These are phyloP conservation scores for Colletotrichum scovillei DNA, from an alignment of 2,329 filamentous ascomycete species.

Conservation along the genomic window DNA sequence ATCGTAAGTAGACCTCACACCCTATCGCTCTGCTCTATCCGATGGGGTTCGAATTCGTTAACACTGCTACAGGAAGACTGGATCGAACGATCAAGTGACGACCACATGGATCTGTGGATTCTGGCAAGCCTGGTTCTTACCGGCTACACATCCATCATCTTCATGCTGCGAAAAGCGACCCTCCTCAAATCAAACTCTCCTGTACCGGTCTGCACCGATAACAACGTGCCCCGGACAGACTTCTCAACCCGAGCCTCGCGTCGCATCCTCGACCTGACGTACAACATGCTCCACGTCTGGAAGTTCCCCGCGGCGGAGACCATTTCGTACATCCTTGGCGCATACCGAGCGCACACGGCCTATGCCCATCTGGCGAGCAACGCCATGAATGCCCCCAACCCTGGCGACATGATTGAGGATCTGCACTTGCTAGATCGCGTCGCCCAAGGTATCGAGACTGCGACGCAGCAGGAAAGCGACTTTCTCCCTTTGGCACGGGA, in stretches of 20 bases:
- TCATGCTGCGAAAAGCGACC: constrained; percentile 46
- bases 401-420: neutral
- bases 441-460: constrained; percentile 4
- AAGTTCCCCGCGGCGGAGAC: neutral
- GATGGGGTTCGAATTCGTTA: neutral
- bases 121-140: constrained; percentile 42
- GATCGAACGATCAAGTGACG: constrained; percentile 38
- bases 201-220: constrained; percentile 3
- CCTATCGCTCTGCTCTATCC: neutral
- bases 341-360: constrained; percentile 11
- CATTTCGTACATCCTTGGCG: constrained; percentile 4
- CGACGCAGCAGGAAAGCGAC: constrained; percentile 9
- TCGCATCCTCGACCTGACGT: constrained; percentile 14
- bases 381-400: neutral
- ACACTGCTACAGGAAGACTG: constrained; percentile 39
- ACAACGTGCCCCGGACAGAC: constrained; percentile 12
- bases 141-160: constrained; percentile 45
- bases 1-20: constrained; percentile 37
- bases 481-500: constrained; percentile 12
- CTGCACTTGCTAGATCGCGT: constrained; percentile 18
- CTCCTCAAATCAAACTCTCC: constrained; percentile 14
- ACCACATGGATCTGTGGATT: constrained; percentile 41
- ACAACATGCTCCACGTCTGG: constrained; percentile 8
- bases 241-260: constrained; percentile 12
- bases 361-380: constrained; percentile 20